Conservation (phyloP, 2,329 filamentous ascomycete species). For the Aschersonia sp. region DNA sequence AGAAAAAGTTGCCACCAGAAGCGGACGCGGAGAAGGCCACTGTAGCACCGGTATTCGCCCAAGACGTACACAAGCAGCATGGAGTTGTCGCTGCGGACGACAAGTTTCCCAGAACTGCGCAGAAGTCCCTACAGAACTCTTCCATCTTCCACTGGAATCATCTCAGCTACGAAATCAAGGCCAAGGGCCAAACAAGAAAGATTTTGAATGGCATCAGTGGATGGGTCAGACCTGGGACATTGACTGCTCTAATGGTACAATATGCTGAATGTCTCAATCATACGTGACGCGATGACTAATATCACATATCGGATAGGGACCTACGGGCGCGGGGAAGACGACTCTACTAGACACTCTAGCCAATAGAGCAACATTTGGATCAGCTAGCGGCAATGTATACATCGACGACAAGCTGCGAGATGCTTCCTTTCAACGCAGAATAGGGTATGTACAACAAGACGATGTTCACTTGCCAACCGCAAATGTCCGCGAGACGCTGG, state of each 20-base stretch:
- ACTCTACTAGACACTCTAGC: slow-evolving; percentile 51
- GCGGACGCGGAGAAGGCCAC: no score
- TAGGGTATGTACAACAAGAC: slow-evolving; percentile 57
- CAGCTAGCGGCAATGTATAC: slow-evolving; percentile 55
- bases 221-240: slow-evolving; percentile 61
- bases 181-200: slow-evolving; percentile 47
- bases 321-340: slow-evolving; percentile 40
- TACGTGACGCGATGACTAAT: no score
- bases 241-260: slow-evolving; percentile 53
- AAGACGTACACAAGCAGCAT: neutral
- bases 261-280: no score
- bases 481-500: slow-evolving; percentile 32
- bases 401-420: slow-evolving; percentile 55
- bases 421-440: slow-evolving; percentile 55
- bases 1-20: no score
- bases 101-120: neutral
- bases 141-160: neutral
- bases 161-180: slow-evolving; percentile 22
- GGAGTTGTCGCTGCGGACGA: neutral
- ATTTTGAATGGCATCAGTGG: slow-evolving; percentile 60
- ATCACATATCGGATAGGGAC: slow-evolving; percentile 4
- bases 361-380: slow-evolving; percentile 57
- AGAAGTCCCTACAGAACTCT: neutral
- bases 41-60: neutral
- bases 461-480: slow-evolving; percentile 30